These are phyloP conservation scores for Penicillium sp. DNA, from an alignment of 2,329 filamentous ascomycete species.

Conservation along the genomic window DNA sequence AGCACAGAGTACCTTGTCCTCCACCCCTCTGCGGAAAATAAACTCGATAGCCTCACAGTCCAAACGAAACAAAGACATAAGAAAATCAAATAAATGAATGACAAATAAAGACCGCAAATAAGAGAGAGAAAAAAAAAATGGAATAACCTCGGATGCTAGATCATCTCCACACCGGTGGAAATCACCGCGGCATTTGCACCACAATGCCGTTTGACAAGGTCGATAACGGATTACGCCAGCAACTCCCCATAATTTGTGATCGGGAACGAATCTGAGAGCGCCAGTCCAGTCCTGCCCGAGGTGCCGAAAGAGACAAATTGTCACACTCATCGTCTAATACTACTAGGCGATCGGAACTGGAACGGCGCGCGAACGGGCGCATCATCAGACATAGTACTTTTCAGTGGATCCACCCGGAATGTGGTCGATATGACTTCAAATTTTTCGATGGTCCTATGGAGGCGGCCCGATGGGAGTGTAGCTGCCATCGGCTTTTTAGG, in stretches of 20 bases:
- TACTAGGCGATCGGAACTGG: conserved; percentile 13
- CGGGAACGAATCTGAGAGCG: neutral
- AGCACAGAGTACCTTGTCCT: neutral
- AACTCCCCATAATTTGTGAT: conserved; percentile 2
- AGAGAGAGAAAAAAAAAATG: neutral
- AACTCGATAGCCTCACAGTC: neutral
- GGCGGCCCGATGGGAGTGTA: neutral
- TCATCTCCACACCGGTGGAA: conserved; percentile 14
- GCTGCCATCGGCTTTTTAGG: neutral
- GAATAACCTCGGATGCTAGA: conserved; percentile 8
- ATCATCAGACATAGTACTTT: neutral
- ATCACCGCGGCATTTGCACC: conserved; percentile 9
- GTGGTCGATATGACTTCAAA: conserved; percentile 14
- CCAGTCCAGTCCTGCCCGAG: conserved; percentile 4
- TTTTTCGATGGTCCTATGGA: conserved; percentile 15
- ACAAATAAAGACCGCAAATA: neutral
- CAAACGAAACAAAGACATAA: neutral
- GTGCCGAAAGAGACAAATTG: conserved; percentile 6
- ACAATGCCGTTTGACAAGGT: conserved; percentile 15
- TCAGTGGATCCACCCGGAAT: conserved; percentile 1
- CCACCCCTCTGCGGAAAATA: neutral
- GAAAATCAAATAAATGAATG: neutral
- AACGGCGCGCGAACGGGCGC: conserved; percentile 7
- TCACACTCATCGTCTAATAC: no score
- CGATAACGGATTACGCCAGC: conserved; percentile 8